Percentiles rank a stretch among this genome's conserved stretches.
These are phyloP conservation scores for Pneumocystis oryctolagi DNA, from an alignment of 1,139 yeast genomes.

Conservation along the genomic window DNA sequence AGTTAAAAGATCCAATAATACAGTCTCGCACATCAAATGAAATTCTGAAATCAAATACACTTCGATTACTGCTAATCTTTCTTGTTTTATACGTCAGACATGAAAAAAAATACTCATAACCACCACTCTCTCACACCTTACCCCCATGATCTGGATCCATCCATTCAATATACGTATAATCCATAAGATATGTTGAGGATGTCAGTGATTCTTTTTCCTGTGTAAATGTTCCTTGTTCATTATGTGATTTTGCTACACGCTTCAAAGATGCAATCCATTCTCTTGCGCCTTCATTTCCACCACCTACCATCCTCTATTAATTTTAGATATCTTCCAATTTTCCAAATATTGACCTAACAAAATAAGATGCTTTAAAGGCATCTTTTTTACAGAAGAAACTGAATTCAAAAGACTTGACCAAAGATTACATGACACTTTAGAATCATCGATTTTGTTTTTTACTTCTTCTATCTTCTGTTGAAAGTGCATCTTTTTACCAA, in stretches of 20 bases:
- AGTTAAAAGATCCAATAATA: slow-evolving; percentile 6
- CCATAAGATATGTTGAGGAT: slow-evolving; percentile 15
- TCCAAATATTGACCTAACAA: neutral
- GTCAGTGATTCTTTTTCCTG: neutral
- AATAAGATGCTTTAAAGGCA: neutral
- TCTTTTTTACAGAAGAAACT: neutral
- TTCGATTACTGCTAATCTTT: slow-evolving; percentile 22
- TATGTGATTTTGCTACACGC: neutral
- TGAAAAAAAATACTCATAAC: neutral
- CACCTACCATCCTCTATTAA: neutral
- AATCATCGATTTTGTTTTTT: neutral
- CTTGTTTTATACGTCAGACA: slow-evolving; percentile 8
- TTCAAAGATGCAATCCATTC: neutral
- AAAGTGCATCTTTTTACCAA: no score
- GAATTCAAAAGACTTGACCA: neutral
- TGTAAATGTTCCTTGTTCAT: neutral
- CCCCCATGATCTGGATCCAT: slow-evolving; percentile 24
- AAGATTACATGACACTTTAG: neutral
- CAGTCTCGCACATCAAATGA: slow-evolving; percentile 4
- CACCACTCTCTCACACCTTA: slow-evolving; percentile 3
- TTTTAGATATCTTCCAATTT: neutral
- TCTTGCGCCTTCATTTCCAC: neutral
- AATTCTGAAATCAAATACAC: slow-evolving; percentile 21
- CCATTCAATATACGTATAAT: slow-evolving; percentile 26
- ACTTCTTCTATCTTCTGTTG: neutral